Base-by-base conservation (phyloP, 2,329 filamentous ascomycete species). In the Fusarium tricinctum region DNA sequence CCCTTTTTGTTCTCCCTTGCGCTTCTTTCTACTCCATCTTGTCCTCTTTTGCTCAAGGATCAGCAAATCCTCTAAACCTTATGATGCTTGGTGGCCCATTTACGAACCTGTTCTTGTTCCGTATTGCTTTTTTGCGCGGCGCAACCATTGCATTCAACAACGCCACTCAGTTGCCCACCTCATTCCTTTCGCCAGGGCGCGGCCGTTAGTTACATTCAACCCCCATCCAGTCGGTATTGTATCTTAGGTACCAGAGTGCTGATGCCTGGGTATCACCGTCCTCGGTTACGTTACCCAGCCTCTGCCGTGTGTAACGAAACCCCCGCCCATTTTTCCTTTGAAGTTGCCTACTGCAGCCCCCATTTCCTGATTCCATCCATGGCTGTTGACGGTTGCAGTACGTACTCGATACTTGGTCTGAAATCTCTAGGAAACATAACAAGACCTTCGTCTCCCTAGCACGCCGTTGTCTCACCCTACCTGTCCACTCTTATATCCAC, bases 51-150 rank as follows among this genome's bases (percentile, higher is more conserved):
- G 28, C 35, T 28, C 58, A 64, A 50, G 63, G 68, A 69, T 69
- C 54, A 55, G 45, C 55, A 57, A 22, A 61, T 65, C 63, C 64
- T 54, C 56, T 69, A 71, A 54, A 65, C 67, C 63, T 72, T 72
- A 28, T 50, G 33, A 69, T 70, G 68, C 72, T 62, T 67, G 66
- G 70, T 64, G 62, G 63, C 49, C 23, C 47, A 54, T 62, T 66
- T 71, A 56, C 49, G 28, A 58, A 52, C 20, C 48, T 39, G 43
- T 47, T 47, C 57, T 48, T 47, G 59, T 59, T 42, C 45, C 47
- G 42, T 60, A 71, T 74, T 74, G 72, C 70, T 74, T 74, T 72
- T 72, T 70, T n/a, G n/a, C 47, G 58, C 52, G 61, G 66, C 73
- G 68, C 63, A 61, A 70, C 72, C 66, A 73, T 62, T 65, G 61